Percentiles rank a stretch among this genome's conserved stretches.
Evolutionary conservation across 441 rosid species (phyloP).

Genomic region (Syzygium syzygioides): DNA sequence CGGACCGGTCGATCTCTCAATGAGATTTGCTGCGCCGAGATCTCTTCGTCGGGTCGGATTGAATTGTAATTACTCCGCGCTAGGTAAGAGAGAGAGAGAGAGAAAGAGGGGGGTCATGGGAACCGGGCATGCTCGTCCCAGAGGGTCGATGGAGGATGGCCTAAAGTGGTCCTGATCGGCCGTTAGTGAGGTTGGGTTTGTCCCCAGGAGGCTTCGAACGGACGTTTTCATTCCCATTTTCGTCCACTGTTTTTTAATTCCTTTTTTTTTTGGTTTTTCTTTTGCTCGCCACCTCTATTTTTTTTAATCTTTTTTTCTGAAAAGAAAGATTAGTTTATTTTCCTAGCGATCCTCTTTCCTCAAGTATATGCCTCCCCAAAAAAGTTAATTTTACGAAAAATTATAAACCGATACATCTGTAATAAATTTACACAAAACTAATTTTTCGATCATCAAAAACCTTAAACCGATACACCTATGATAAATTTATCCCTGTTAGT

Average conservation of each 20-base stretch:
- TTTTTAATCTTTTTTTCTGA: neutral
- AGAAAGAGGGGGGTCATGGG: too few species aligned
- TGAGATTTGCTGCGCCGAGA: neutral
- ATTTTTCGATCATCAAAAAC: too few species aligned
- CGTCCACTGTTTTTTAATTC: neutral
- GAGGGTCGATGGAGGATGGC: neutral
- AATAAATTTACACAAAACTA: too few species aligned
- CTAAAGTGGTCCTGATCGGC: neutral
- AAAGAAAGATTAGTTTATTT: neutral
- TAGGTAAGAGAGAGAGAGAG: too few species aligned
- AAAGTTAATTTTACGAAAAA: neutral
- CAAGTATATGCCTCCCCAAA: neutral
- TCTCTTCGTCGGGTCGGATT: neutral
- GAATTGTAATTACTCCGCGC: neutral
- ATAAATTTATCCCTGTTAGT: too few species aligned
- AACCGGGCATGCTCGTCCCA: neutral
- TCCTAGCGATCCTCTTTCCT: neutral
- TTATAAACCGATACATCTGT: too few species aligned
- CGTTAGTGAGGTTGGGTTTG: neutral
- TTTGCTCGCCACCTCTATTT: neutral
- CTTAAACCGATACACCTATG: too few species aligned
- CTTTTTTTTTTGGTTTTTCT: neutral
- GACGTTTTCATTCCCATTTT: neutral
- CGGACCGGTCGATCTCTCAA: neutral
- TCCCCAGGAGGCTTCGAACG: neutral